These are phyloP conservation scores for Cytospora schulzeri DNA, from an alignment of 2,329 filamentous ascomycete species.

Conservation along the genomic window DNA sequence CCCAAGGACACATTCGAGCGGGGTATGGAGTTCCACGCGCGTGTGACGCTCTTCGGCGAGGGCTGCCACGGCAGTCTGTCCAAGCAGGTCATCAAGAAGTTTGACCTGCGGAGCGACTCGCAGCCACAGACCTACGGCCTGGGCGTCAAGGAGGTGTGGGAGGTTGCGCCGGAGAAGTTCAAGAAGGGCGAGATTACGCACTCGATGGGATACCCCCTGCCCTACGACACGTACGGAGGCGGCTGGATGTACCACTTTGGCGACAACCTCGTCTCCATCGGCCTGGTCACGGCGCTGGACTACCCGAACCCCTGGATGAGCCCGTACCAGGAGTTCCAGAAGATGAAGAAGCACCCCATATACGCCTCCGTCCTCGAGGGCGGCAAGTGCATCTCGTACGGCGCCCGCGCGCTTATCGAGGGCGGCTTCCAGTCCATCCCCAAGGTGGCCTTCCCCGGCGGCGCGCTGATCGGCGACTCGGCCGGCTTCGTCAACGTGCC, in stretches of 20 bases:
- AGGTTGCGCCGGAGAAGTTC: conserved; percentile 91
- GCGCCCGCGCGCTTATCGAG: conserved; percentile 86
- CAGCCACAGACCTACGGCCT: conserved; percentile 94
- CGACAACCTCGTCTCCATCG: conserved; percentile 91
- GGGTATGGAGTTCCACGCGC: conserved; percentile 97
- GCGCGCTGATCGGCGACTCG: conserved; percentile 92
- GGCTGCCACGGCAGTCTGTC: conserved; percentile 94
- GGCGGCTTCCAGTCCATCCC: conserved; percentile 98
- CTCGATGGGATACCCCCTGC: conserved; percentile 89
- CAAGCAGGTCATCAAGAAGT: conserved; percentile 94
- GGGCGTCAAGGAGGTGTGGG: conserved; percentile 97
- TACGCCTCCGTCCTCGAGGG: conserved; percentile 87
- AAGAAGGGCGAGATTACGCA: conserved; percentile 82
- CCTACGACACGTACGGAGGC: conserved; percentile 88
- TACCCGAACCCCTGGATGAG: conserved; percentile 97
- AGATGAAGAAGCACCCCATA: conserved; percentile 96
- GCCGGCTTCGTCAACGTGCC: conserved; percentile 97
- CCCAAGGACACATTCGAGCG: conserved; percentile 91
- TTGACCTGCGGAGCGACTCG: conserved; percentile 83
- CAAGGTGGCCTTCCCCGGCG: conserved; percentile 94
- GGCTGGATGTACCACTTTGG: conserved; percentile 99
- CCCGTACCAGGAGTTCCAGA: conserved; percentile 95
- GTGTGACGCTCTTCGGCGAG: conserved; percentile 88
- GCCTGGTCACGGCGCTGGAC: conserved; percentile 89
- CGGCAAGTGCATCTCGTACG: conserved; percentile 97